Base-by-base conservation (phyloP, 139 green algal species). In the Edaphochlamys debaryana region DNA sequence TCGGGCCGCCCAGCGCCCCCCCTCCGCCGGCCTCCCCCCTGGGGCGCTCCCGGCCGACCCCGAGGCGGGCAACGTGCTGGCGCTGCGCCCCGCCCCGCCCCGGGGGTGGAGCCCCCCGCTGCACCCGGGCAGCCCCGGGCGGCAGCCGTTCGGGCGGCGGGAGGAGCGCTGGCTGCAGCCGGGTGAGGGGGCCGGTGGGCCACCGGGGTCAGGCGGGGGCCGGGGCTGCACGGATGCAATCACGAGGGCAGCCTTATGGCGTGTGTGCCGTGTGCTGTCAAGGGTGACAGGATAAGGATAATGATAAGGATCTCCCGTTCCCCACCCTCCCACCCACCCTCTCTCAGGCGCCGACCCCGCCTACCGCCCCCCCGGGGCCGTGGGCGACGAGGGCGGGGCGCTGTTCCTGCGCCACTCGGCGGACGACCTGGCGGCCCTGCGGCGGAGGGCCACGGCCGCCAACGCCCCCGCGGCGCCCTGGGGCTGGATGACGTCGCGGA, bases 1-100 rank as follows among this genome's bases (percentile, higher is more conserved):
- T 45, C 64, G 42, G 13, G 77, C 30, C 27, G 36, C 63, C 36
- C 45, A 48, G 5, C 41, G 0, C 11, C 27, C 0, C 9, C 4
- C 32, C 29, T 34, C 11, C 56, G 25, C 15, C 23, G 63, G 45
- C 25, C 63, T 83, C 34, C 13, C 45, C 4, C 63, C 63, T 15
- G 77, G 64, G 11, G 77, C 64, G 20, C 8, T 74, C 32, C 63
- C 64, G 4, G 11, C 36, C 45, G 64, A 83, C 64, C 64, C 63
- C 7, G 79, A 89, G 32, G 72, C 74, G 13, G 85, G 85, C 72
- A 89, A 89, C 41, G 66, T 84, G 71, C 79, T 89, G 79, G 34
- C 84, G 63, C 71, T 89, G 71, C 9, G 80, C 17, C 85, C 85
- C 32, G 34, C 63, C 25, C 66, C 37, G 63, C 45, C 85, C 15